Conservation (phyloP, 202 grass and related monocot genomes). For the Panicum virgatum region DNA sequence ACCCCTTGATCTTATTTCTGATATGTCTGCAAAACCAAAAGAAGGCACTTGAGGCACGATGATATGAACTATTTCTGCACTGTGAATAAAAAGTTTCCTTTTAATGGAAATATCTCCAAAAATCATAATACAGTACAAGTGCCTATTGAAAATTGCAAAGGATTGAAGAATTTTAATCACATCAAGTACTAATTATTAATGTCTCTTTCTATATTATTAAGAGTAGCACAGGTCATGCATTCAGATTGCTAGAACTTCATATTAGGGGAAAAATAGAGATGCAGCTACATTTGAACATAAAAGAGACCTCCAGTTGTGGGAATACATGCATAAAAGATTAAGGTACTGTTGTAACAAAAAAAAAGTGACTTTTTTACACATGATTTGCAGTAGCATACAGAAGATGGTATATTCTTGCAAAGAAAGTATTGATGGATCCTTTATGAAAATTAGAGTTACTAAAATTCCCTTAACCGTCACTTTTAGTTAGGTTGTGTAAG, state of each 20-base stretch:
- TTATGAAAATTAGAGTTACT: neutral
- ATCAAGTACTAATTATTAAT: slow-evolving; percentile 14
- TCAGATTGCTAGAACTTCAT: neutral
- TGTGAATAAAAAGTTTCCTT: neutral
- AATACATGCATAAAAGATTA: neutral
- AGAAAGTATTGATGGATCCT: neutral
- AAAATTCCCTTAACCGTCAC: neutral
- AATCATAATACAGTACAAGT: neutral
- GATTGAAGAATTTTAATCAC: neutral
- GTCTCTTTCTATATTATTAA: neutral
- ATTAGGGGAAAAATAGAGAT: neutral
- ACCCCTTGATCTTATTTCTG: slow-evolving; percentile 51
- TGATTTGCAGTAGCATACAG: neutral
- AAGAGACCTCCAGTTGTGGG: neutral
- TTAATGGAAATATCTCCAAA: slow-evolving; percentile 16
- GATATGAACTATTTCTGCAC: slow-evolving; percentile 3
- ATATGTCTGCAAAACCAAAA: slow-evolving; percentile 50
- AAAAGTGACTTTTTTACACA: neutral
- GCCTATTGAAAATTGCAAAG: neutral
- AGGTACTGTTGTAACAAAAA: neutral
- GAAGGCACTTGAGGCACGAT: neutral
- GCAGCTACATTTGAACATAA: slow-evolving; percentile 20
- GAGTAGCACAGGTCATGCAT: neutral
- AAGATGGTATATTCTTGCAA: slow-evolving; percentile 5
- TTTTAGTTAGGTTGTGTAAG: slow-evolving; percentile 7